These are phyloP conservation scores for Chrysoporthe austroafricana DNA, from an alignment of 2,329 filamentous ascomycete genomes.

Conservation along the genomic window DNA sequence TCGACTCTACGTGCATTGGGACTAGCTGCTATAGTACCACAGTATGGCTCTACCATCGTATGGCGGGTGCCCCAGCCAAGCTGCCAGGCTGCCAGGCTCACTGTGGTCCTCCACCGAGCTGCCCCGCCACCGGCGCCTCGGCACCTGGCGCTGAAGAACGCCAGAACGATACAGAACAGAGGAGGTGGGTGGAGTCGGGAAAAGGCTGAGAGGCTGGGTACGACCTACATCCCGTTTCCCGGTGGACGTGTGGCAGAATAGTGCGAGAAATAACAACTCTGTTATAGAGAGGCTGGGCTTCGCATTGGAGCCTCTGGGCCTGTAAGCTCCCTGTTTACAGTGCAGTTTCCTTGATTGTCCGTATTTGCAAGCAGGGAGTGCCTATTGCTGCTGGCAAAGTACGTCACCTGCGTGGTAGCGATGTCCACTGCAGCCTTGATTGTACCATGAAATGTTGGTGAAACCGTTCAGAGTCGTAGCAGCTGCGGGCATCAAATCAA, in stretches of 20 bases:
- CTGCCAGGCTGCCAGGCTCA: background rate
- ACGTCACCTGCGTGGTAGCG: background rate
- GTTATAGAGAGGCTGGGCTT: constrained; percentile 6
- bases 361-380: no score
- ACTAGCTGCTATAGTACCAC: background rate
- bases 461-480: background rate
- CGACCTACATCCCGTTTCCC: constrained; percentile 6
- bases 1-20: background rate
- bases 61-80: background rate
- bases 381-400: background rate
- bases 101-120: background rate
- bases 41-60: background rate
- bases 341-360: background rate
- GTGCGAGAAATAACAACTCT: background rate
- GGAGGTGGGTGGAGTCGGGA: background rate
- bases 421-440: background rate
- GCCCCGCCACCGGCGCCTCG: background rate
- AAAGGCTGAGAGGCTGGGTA: background rate
- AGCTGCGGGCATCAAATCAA: constrained; percentile 3
- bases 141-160: background rate
- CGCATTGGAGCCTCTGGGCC: background rate
- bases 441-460: background rate
- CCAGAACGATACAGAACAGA: background rate
- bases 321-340: background rate
- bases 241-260: constrained; percentile 2